Evolutionary conservation across 345 rosid genomes (phyloP), one percentile per base, ranked within the genome.

Genomic region (Moringa oleifera): DNA sequence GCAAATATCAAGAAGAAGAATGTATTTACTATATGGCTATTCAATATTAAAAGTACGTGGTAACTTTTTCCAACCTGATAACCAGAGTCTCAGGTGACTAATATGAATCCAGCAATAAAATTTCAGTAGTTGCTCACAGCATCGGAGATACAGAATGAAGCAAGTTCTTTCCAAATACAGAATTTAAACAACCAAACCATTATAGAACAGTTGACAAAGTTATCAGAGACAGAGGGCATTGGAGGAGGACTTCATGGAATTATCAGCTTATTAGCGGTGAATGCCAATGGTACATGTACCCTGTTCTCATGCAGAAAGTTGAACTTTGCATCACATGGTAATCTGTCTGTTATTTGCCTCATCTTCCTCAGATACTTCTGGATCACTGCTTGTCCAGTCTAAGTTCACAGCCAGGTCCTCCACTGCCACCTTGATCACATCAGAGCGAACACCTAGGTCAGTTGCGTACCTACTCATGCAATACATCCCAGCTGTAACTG

Each of bases 401-500:
- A 78, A 70, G 77, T 79, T 83, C 69, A 78, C 76, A 36, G 88
- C 74, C 80, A 94, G 70, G 66, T 94, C 97, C 56, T 90, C 96
- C 22, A 87, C 96, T 0, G 95, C 86, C 23, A 91, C 99, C 79
- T 91, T 91, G 67, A 80, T 76, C 68, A 91, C 99, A 53, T 94
- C 97, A 37, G 78, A 78, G 25, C 97, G 85, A 61, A 94, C 88
- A 0, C 96, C 96, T 23, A 94, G 81, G 52, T 94, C 97, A 23
- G 97, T 91, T 12, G 97, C 93, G 70, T 88, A 91, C 58, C 97
- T 71, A 65, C 93, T 94, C 93, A 94, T 83, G 57, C 92, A 90
- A 72, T 88, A 94, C 99, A 91, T 85, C 25, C 97, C 96, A 45
- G 93, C 97, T 5, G 97, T 90, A 7, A 89, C 90, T 0, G 97